phyloP scores from a whole-genome alignment of 495 filamentous ascomycete species.

The Astrothelium macrocarpum region DNA sequence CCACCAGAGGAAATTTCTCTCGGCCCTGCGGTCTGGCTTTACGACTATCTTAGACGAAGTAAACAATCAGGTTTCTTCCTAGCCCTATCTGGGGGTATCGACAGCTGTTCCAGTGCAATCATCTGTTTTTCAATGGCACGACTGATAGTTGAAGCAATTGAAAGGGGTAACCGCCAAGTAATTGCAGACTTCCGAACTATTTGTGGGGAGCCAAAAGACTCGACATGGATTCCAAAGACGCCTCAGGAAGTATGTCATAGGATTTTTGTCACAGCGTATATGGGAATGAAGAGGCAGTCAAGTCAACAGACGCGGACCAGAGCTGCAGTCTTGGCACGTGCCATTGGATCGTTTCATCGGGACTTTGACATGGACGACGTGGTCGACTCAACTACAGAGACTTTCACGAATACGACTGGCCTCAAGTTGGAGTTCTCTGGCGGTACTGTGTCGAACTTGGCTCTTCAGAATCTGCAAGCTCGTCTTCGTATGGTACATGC shows the following conservation, averaged over 20 bases:
- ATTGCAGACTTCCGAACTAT: slow-evolving; percentile 60
- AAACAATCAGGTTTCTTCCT: slow-evolving; percentile 35
- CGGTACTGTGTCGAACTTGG: slow-evolving; percentile 49
- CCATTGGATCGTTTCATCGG: slow-evolving; percentile 65
- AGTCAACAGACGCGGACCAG: slow-evolving; percentile 61
- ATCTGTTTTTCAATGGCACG: slow-evolving; percentile 75
- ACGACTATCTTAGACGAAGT: slow-evolving; percentile 71
- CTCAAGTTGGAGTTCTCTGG: slow-evolving; percentile 50
- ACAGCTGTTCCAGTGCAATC: slow-evolving; percentile 50
- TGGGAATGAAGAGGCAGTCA: slow-evolving; percentile 69
- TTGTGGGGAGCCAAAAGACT: slow-evolving; percentile 42
- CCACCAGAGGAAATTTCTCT: slow-evolving; percentile 72
- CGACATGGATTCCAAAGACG: slow-evolving; percentile 42
- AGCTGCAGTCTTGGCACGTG: slow-evolving; percentile 55
- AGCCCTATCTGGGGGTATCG: slow-evolving; percentile 63
- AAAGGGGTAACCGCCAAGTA: slow-evolving; percentile 56
- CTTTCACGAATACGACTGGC: slow-evolving; percentile 40
- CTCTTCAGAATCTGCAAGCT: slow-evolving; percentile 77
- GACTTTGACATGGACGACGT: slow-evolving; percentile 70
- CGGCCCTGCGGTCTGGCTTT: slow-evolving; percentile 64
- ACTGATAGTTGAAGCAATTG: slow-evolving; percentile 57
- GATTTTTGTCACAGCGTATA: slow-evolving; percentile 68
- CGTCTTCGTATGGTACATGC: slow-evolving; percentile 70
- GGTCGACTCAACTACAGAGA: slow-evolving; percentile 41
- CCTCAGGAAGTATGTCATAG: slow-evolving; percentile 36